phyloP scores from a whole-genome alignment of 2,329 filamentous ascomycete species.

The Sclerotinia sclerotiorum region DNA sequence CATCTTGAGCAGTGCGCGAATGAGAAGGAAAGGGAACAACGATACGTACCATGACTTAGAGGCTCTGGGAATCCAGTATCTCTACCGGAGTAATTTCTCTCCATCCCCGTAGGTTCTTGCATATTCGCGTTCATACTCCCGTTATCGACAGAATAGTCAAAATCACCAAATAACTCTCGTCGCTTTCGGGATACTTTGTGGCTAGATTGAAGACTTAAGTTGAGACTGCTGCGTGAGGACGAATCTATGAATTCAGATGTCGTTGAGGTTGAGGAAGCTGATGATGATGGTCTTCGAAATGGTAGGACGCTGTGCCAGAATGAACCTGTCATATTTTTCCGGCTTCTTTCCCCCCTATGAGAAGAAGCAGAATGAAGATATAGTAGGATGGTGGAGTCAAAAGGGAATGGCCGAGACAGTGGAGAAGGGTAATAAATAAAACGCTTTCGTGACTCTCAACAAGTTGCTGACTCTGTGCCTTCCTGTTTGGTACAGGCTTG shows the following conservation, averaged over 20 bases:
- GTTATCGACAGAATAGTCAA: slow-evolving; percentile 10
- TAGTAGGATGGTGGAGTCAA: not conserved
- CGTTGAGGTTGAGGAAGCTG: slow-evolving; percentile 15
- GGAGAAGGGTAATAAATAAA: not conserved
- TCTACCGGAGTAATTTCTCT: slow-evolving; percentile 26
- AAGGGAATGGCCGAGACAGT: slow-evolving; percentile 1
- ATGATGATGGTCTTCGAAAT: slow-evolving; percentile 21
- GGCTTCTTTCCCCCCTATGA: not conserved
- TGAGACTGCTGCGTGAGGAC: slow-evolving; percentile 14
- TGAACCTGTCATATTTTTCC: slow-evolving; percentile 33
- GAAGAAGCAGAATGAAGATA: not conserved
- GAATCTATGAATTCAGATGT: slow-evolving; percentile 18
- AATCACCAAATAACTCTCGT: slow-evolving; percentile 15
- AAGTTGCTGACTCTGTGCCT: slow-evolving; percentile 13
- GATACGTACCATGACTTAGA: slow-evolving; percentile 33
- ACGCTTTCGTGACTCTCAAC: slow-evolving; percentile 11
- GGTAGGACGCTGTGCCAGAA: slow-evolving; percentile 29
- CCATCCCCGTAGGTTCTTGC: slow-evolving; percentile 27
- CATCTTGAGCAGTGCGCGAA: not conserved
- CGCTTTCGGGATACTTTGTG: slow-evolving; percentile 13
- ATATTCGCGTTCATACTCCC: slow-evolving; percentile 28
- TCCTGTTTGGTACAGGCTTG: slow-evolving; percentile 14
- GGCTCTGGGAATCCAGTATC: slow-evolving; percentile 43
- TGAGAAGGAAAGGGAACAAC: not conserved
- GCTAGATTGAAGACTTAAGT: slow-evolving; percentile 1